phyloP scores from a whole-genome alignment of 1,139 yeast genomes.

The Taphrina flavorubra region DNA sequence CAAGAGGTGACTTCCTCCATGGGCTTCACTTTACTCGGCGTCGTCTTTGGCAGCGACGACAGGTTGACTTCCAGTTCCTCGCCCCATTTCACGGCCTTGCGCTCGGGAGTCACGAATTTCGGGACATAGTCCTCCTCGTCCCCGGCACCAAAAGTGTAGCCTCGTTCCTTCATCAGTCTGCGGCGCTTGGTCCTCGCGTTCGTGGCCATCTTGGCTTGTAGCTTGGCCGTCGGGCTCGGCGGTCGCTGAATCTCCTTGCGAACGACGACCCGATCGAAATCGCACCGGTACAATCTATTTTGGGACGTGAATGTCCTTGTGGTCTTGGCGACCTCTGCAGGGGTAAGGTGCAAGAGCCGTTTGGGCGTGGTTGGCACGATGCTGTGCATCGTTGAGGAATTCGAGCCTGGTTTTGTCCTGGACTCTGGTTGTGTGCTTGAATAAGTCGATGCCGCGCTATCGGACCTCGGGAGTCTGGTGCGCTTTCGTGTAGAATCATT shows the following conservation, averaged over 20 bases:
- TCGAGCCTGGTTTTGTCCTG: conserved; percentile 8
- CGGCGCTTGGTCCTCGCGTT: conserved; percentile 36
- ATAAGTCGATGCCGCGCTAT: not conserved
- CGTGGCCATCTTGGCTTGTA: conserved; percentile 40
- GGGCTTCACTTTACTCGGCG: conserved; percentile 18
- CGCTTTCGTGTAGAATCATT: conserved; percentile 26
- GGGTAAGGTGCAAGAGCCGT: conserved; percentile 39
- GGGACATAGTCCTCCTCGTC: conserved; percentile 41
- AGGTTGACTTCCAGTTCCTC: conserved; percentile 38
- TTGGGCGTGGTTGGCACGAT: conserved; percentile 23
- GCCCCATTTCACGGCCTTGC: conserved; percentile 41
- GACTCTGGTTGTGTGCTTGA: not conserved
- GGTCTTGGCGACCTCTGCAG: conserved; percentile 42
- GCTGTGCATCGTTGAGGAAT: not conserved
- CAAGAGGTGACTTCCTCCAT: conserved; percentile 29
- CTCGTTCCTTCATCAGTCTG: conserved; percentile 38
- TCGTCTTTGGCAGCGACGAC: conserved; percentile 29
- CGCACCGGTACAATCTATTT: conserved; percentile 41
- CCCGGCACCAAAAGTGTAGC: conserved; percentile 42
- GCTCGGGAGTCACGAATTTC: conserved; percentile 29
- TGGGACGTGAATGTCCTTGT: conserved; percentile 40
- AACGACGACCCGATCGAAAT: conserved; percentile 42
- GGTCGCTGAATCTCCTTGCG: conserved; percentile 40
- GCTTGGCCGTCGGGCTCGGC: conserved; percentile 41
- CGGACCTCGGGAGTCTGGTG: not conserved